A percentile compares a stretch with the other conserved stretches of the same genome.
phyloP scores from a whole-genome alignment of 2,329 filamentous ascomycete genomes.

The Plenodomus tracheiphilus region DNA sequence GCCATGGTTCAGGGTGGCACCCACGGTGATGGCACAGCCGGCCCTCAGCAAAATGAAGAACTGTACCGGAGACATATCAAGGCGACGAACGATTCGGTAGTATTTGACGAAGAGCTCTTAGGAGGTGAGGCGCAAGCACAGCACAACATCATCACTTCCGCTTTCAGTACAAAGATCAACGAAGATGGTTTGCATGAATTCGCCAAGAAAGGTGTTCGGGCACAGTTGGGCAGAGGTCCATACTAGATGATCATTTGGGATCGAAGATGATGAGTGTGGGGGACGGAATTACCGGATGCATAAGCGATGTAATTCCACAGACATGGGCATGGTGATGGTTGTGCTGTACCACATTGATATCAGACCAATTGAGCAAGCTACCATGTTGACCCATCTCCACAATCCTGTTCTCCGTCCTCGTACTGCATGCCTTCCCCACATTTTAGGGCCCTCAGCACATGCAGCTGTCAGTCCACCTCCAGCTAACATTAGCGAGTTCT shows the following conservation, averaged over 20 bases:
- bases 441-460: not conserved
- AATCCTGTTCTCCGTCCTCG: not conserved
- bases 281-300: not conserved
- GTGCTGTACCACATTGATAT: not conserved
- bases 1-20: slow-evolving; percentile 8
- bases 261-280: not conserved
- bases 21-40: not conserved
- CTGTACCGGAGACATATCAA: slow-evolving; percentile 63
- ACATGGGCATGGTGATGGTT: not conserved
- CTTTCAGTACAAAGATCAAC: slow-evolving; percentile 1
- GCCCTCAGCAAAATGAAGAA: slow-evolving; percentile 27
- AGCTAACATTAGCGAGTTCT: not conserved
- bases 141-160: slow-evolving; percentile 6
- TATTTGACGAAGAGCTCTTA: slow-evolving; percentile 52
- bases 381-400: not conserved
- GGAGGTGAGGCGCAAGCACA: slow-evolving; percentile 13
- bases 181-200: slow-evolving; percentile 21
- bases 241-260: slow-evolving; percentile 6
- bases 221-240: slow-evolving; percentile 37
- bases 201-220: slow-evolving; percentile 24
- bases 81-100: slow-evolving; percentile 59
- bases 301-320: not conserved
- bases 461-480: not conserved
- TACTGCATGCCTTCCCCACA: not conserved
- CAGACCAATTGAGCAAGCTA: not conserved